Evolutionary conservation across 805 yeast genomes (phyloP).

Genomic region (Komagataella mondaviorum): DNA sequence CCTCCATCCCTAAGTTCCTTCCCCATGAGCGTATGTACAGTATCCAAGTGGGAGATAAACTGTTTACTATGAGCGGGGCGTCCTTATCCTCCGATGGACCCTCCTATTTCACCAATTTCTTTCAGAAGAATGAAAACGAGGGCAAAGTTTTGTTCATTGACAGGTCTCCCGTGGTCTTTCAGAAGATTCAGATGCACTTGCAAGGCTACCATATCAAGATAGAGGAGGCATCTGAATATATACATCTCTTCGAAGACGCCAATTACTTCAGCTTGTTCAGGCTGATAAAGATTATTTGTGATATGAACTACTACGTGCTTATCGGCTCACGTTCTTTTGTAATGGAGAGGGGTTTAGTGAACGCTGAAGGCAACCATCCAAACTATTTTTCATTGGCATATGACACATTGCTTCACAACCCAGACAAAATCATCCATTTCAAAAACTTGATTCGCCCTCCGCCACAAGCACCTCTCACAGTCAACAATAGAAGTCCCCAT

Average conservation of each 20-base stretch:
- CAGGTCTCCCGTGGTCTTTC: constrained; percentile 58
- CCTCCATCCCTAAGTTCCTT: constrained; percentile 33
- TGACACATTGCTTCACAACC: constrained; percentile 36
- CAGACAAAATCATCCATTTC: constrained; percentile 20
- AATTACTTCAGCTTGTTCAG: constrained; percentile 54
- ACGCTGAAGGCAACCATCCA: constrained; percentile 55
- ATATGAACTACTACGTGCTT: constrained; percentile 41
- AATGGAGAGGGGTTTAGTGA: constrained; percentile 41
- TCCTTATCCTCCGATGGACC: constrained; percentile 81
- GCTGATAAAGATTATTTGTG: constrained; percentile 31
- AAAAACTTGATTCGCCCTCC: constrained; percentile 61
- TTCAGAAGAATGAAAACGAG: constrained; percentile 25
- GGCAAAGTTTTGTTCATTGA: constrained; percentile 47
- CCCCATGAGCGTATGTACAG: constrained; percentile 62
- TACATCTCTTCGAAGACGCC: constrained; percentile 56
- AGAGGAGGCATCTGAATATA: constrained; percentile 44
- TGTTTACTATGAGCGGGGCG: constrained; percentile 66
- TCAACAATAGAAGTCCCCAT: constrained; percentile 34
- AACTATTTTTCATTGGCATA: constrained; percentile 62
- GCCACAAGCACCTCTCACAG: constrained; percentile 47
- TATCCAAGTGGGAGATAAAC: constrained; percentile 53
- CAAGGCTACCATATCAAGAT: constrained; percentile 68
- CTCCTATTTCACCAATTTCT: constrained; percentile 71
- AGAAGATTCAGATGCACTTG: constrained; percentile 52
- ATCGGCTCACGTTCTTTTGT: constrained; percentile 51